These are phyloP conservation scores for Fusarium palustre DNA, from an alignment of 2,329 filamentous ascomycete genomes.

Conservation along the genomic window DNA sequence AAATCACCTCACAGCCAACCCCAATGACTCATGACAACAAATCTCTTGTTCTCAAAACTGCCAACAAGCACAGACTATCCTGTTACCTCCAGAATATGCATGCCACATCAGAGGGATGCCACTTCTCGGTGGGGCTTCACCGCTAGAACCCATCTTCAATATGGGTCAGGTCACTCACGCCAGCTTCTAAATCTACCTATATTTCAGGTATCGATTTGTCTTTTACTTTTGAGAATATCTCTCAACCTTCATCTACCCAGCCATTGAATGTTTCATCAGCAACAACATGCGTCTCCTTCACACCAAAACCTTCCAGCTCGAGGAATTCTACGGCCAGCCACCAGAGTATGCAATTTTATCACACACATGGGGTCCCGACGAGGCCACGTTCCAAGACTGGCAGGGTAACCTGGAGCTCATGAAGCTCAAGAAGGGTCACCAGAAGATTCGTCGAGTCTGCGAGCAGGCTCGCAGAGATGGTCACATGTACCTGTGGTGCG, in stretches of 20 bases:
- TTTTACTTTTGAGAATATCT: not conserved
- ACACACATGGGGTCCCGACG: conserved; percentile 49
- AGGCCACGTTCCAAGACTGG: conserved; percentile 45
- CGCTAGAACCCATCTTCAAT: conserved; percentile 20
- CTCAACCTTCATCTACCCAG: not conserved
- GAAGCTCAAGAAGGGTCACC: conserved; percentile 24
- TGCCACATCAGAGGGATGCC: conserved; percentile 30
- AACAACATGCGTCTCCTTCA: conserved; percentile 47
- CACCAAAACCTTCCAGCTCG: conserved; percentile 34
- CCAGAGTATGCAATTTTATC: conserved; percentile 50
- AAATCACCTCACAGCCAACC: conserved; percentile 3
- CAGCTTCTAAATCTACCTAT: not conserved
- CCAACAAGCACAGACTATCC: conserved; percentile 25
- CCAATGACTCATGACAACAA: conserved; percentile 30
- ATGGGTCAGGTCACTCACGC: conserved; percentile 10
- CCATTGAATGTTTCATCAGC: not conserved
- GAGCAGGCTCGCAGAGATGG: conserved; percentile 30
- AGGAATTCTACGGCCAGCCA: conserved; percentile 43
- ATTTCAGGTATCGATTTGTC: conserved; percentile 9
- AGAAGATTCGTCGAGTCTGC: conserved; percentile 27
- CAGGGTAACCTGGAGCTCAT: conserved; percentile 27
- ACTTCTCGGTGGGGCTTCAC: conserved; percentile 31
- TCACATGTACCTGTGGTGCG: conserved; percentile 26
- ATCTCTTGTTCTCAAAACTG: not conserved
- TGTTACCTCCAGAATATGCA: conserved; percentile 22